Conservation (phyloP, 495 filamentous ascomycete species). For the Pyronema omphalodes region DNA sequence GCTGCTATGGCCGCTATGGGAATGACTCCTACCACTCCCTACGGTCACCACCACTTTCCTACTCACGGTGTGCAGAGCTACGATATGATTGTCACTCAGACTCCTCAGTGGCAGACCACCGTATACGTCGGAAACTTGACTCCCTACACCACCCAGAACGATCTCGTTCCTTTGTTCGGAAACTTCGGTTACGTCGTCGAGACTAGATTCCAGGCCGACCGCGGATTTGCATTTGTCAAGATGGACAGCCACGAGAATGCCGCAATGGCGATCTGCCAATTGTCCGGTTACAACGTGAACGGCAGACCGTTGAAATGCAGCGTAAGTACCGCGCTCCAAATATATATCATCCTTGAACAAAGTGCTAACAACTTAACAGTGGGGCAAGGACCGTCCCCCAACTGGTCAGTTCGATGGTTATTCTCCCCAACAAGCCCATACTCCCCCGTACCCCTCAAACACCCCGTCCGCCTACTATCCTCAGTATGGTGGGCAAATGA, state of each 20-base stretch:
- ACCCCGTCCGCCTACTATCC: slow-evolving; percentile 78
- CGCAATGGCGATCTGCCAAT: slow-evolving; percentile 92
- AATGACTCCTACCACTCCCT: slow-evolving; percentile 93
- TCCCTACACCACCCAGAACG: slow-evolving; percentile 90
- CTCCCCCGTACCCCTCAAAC: slow-evolving; percentile 48
- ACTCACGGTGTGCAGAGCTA: slow-evolving; percentile 93
- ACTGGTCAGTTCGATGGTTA: slow-evolving; percentile 67
- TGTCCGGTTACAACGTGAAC: slow-evolving; percentile 94
- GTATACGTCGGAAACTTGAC: slow-evolving; percentile 97
- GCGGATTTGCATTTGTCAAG: slow-evolving; percentile 97
- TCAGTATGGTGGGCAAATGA: slow-evolving; percentile 74
- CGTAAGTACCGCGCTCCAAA: slow-evolving; percentile 46
- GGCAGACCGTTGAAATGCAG: slow-evolving; percentile 96
- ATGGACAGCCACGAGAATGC: slow-evolving; percentile 98
- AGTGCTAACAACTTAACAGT: slow-evolving; percentile 37
- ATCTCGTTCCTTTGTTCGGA: slow-evolving; percentile 89
- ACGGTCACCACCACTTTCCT: slow-evolving; percentile 94
- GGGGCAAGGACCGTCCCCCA: slow-evolving; percentile 96
- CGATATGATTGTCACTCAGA: slow-evolving; percentile 93
- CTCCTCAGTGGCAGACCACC: slow-evolving; percentile 97
- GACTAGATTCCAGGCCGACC: slow-evolving; percentile 92
- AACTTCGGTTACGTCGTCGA: slow-evolving; percentile 97
- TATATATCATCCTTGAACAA: not conserved
- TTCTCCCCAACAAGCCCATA: slow-evolving; percentile 56
- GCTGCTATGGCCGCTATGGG: slow-evolving; percentile 94